Conservation (phyloP, 805 yeast species). For the Cyberlindnera euphorbiae region DNA sequence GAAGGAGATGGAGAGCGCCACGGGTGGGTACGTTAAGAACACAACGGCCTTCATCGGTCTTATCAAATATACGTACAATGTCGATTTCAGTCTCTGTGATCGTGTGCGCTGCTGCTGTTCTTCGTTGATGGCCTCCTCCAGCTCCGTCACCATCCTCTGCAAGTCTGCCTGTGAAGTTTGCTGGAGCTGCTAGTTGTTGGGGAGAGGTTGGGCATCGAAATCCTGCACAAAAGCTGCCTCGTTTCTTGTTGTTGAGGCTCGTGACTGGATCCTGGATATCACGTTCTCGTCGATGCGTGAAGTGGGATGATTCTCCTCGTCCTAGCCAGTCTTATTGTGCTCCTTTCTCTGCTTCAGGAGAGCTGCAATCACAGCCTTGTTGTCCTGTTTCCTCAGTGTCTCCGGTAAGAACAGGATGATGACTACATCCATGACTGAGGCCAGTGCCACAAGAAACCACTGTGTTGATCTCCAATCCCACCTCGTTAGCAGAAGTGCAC, state of each 20-base stretch:
- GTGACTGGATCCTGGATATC: conserved; percentile 6
- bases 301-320: too few species aligned
- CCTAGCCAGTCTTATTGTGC: conserved; percentile 1
- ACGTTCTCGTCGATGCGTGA: background rate
- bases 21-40: conserved; percentile 70
- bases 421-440: conserved; percentile 47
- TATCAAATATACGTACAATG: conserved; percentile 43
- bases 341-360: conserved; percentile 35
- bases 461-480: conserved; percentile 92
- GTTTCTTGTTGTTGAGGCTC: conserved; percentile 7
- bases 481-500: conserved; percentile 63
- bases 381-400: conserved; percentile 58
- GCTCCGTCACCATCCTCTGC: conserved; percentile 21
- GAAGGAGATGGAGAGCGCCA: conserved; percentile 55
- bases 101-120: conserved; percentile 12
- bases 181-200: conserved; percentile 4
- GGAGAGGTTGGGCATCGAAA: conserved; percentile 7
- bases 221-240: conserved; percentile 7
- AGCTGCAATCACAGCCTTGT: conserved; percentile 43
- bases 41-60: conserved; percentile 60
- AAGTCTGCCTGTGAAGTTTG: conserved; percentile 20
- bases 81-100: conserved; percentile 23
- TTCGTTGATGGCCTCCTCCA: conserved; percentile 24
- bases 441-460: conserved; percentile 71
- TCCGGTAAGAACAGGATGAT: conserved; percentile 66